These are phyloP conservation scores for Apiospora malaysiana DNA, from an alignment of 2,329 filamentous ascomycete genomes.

Conservation along the genomic window DNA sequence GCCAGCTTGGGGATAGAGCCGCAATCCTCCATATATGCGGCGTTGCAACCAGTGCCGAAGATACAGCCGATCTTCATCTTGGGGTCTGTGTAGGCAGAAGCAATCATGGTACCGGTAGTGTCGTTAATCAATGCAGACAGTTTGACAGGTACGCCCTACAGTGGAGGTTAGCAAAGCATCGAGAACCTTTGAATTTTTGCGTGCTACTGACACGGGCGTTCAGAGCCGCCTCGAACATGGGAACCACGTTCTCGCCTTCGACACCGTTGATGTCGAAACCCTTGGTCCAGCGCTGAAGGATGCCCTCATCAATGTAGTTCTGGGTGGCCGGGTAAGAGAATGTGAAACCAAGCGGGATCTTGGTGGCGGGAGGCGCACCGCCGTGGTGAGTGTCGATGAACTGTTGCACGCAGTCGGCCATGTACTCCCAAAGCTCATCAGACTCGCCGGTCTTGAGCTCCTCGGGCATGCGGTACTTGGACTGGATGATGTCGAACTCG, in stretches of 20 bases:
- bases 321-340: constrained; percentile 96
- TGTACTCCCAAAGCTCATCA: constrained; percentile 93
- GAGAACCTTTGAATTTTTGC: background rate
- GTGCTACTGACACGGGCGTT: constrained; percentile 62
- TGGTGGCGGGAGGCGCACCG: constrained; percentile 59
- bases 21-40: constrained; percentile 95
- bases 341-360: constrained; percentile 86
- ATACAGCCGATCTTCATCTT: constrained; percentile 96
- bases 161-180: constrained; percentile 28
- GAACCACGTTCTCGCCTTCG: constrained; percentile 88
- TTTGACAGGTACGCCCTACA: constrained; percentile 85
- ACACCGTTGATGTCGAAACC: constrained; percentile 94
- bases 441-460: constrained; percentile 85
- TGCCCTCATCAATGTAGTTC: constrained; percentile 89
- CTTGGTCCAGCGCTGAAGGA: constrained; percentile 96
- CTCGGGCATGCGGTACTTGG: constrained; percentile 93
- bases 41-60: constrained; percentile 97
- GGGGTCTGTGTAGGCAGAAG: constrained; percentile 93
- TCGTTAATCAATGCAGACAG: constrained; percentile 95
- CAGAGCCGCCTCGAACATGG: constrained; percentile 82
- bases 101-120: constrained; percentile 95
- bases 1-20: constrained; percentile 93
- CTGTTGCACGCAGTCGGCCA: constrained; percentile 88
- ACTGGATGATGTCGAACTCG: constrained; percentile 93
- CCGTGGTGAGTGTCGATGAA: constrained; percentile 88